Percentiles rank a stretch among this genome's conserved stretches.
Conservation (phyloP, 1,284 basidiomycete species). For the Marasmius tenuissimus region DNA sequence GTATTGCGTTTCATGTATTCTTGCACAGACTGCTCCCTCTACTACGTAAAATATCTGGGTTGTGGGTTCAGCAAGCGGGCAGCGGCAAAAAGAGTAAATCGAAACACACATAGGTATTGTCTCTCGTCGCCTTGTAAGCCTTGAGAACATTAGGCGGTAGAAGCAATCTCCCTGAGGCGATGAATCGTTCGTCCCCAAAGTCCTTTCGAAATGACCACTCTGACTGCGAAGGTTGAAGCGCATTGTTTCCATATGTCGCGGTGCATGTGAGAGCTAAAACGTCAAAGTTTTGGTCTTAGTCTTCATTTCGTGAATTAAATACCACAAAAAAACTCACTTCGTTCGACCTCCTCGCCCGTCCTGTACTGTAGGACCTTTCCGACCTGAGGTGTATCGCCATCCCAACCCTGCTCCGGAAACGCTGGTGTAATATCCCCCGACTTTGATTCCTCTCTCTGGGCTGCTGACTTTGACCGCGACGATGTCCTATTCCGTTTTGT, state of each 20-base stretch:
- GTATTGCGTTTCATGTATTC: conserved; percentile 14
- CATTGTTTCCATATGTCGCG: conserved; percentile 4
- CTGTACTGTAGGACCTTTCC: conserved; percentile 13
- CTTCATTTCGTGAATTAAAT: not conserved
- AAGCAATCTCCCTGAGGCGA: conserved; percentile 15
- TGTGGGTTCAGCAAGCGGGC: not conserved
- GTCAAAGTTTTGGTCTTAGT: not conserved
- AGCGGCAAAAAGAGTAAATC: not conserved
- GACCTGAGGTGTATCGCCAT: conserved; percentile 8
- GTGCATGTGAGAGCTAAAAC: conserved; percentile 11
- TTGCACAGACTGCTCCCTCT: conserved; percentile 17
- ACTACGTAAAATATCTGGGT: conserved; percentile 16
- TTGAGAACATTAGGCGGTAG: conserved; percentile 9
- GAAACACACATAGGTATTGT: conserved; percentile 17
- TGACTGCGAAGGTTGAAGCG: conserved; percentile 1
- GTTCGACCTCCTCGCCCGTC: conserved; percentile 6
- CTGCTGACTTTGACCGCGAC: too few relatives aligned
- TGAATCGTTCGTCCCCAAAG: conserved; percentile 13
- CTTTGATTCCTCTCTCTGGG: not conserved
- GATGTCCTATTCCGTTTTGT: not conserved
- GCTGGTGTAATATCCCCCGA: not conserved
- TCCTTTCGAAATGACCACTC: conserved; percentile 14
- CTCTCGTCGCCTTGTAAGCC: conserved; percentile 14
- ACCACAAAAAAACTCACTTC: conserved; percentile 8
- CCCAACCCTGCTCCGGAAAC: conserved; percentile 14